Evolutionary conservation across 2,329 filamentous ascomycete species (phyloP), one percentile per base, ranked within the genome.

Genomic region (Hypoxylon sp.): DNA sequence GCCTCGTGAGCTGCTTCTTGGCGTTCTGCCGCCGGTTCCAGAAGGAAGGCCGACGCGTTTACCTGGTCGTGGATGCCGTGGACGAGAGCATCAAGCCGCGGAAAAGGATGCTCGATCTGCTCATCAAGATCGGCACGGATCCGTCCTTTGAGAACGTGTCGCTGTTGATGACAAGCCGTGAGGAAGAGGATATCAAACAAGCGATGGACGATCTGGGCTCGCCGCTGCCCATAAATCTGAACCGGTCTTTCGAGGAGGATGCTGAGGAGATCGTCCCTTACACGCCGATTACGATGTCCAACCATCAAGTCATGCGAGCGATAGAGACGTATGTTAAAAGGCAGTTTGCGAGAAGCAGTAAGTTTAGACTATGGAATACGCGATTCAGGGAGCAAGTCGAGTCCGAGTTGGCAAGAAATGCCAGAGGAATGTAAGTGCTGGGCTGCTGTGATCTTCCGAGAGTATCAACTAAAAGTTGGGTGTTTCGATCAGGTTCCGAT

Each of bases 41-140:
- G 26, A 47, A 50, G 4, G 1, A 41, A 7, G 37, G 31, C n/a
- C 33, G 40, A 7, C 57, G 58, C 4, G 63, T 70, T 7, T 70
- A 65, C 21, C 29, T 74, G 2, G 55, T 70, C 3, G 42, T 73
- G 3, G 71, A 73, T 40, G 71, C 70, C 3, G 58, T 72, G 6
- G 71, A 73, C 37, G 72, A 73, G 48, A 73, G 71, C 27, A 53
- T 42, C 11, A 59, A 48, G 13, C 58, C 67, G 10, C 54, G 67
- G 11, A 40, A 24, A 0, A 56, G 63, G 8, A 54, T 72, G 3
- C 54, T 70, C 3, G 48, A 51, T 0, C 47, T 66, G n/a, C 38
- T 74, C 20, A 43, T 57, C 2, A 55, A 48, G 6, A 58, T 74
- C 21, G 65, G 67, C 11, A 69, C 64, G 13, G 49, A 65, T 4